Evolutionary conservation across 2,329 filamentous ascomycete species (phyloP), one percentile per base, ranked within the genome.

Genomic region (Corinectria fuckeliana): DNA sequence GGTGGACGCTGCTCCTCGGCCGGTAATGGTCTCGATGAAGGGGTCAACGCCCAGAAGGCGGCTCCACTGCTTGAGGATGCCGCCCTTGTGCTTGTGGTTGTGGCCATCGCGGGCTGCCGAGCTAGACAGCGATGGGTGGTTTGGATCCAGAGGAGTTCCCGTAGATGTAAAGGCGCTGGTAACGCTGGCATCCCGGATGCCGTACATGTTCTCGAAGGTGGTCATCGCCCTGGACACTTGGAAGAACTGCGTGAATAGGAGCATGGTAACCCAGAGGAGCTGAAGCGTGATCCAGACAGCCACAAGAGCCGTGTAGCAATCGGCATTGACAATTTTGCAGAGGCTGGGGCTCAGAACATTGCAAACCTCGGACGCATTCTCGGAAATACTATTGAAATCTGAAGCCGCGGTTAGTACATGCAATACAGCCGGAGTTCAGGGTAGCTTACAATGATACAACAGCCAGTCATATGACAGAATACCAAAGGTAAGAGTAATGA

Each of bases 231-330:
- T 88, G 0, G 93, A 91, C 50, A 99, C 89, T 74, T 99, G 95
- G 50, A 97, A 84, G 50, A 97, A 88, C 74, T 99, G 96, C 5
- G 98, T 96, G 64, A 93, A 90, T 60, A 97, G 84, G 30, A 99
- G 88, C 93, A 99, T 98, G n/a, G 90, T 89, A 3, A 98, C 92
- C 95, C 95, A 99, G 18, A 92, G 90, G 28, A 97, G 84, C 76
- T 99, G 96, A 41, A 97, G 80, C 2, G 85, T 84, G 6, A 85
- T 85, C 95, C 95, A 99, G 25, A 91, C 78, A 11, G 86, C 85
- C 18, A 97, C 82, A 10, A 96, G 81, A 23, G 97, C 84, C 1
- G 91, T 94, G 74, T 94, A 97, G 0, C 92, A 83, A 72, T 98
- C 94, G 50, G 89, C 87, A 70, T 91, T 91, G 66, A 96, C 80